Conservation (phyloP, 768 basidiomycete genomes). For the Coprinellus micaceus region DNA sequence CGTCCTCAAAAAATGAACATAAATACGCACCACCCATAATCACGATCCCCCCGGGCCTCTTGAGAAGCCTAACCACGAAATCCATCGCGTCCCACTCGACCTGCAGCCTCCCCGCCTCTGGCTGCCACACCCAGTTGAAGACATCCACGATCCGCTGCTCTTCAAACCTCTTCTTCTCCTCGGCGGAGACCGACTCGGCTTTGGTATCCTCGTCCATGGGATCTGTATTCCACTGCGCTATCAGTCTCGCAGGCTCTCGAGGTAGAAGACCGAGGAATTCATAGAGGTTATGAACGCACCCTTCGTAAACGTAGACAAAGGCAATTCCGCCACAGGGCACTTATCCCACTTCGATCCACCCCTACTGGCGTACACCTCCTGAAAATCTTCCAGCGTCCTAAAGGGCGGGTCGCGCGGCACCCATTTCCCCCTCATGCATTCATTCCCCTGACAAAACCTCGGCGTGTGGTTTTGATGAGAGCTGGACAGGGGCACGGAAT, state of each 20-base stretch:
- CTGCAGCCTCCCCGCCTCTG: slow-evolving; percentile 9
- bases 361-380: slow-evolving; percentile 8
- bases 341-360: background rate
- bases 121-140: slow-evolving; percentile 20
- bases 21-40: slow-evolving; percentile 15
- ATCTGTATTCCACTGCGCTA: background rate
- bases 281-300: too few relatives aligned
- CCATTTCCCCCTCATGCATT: slow-evolving; percentile 14
- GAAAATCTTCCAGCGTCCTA: slow-evolving; percentile 11
- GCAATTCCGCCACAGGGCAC: slow-evolving; percentile 5
- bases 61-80: slow-evolving; percentile 16
- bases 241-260: background rate
- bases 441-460: slow-evolving; percentile 8
- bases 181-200: background rate
- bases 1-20: background rate
- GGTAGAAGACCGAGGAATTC: too few relatives aligned
- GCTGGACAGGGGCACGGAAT: too few relatives aligned
- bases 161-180: slow-evolving; percentile 9
- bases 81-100: slow-evolving; percentile 12
- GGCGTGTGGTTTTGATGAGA: background rate
- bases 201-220: too few relatives aligned
- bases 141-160: slow-evolving; percentile 13
- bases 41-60: slow-evolving; percentile 16
- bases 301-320: too few relatives aligned
- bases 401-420: slow-evolving; percentile 14